These are phyloP conservation scores for Saccharomycopsis crataegensis DNA, from an alignment of 1,139 yeast genomes.

Conservation along the genomic window DNA sequence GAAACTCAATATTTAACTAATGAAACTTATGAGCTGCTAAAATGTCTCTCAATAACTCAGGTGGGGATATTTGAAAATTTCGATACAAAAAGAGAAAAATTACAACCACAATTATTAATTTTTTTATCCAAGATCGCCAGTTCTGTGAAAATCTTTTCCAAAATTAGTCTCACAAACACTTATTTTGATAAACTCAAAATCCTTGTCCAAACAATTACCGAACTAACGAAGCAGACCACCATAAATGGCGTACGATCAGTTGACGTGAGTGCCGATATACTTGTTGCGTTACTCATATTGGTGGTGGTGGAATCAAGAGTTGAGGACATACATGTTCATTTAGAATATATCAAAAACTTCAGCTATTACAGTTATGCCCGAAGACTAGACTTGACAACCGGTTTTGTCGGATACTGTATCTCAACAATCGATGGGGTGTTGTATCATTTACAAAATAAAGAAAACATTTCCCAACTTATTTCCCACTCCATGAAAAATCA, in stretches of 20 bases:
- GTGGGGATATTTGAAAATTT: conserved; percentile 47
- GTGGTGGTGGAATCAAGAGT: conserved; percentile 62
- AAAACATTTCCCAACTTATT: conserved; percentile 35
- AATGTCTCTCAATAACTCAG: conserved; percentile 61
- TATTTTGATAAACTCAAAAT: conserved; percentile 49
- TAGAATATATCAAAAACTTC: conserved; percentile 59
- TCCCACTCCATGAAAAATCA: conserved; percentile 41
- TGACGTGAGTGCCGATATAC: conserved; percentile 68
- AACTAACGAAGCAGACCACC: conserved; percentile 35
- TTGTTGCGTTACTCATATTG: conserved; percentile 65
- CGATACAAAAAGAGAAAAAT: conserved; percentile 26
- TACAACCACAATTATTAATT: not conserved
- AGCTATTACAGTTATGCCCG: conserved; percentile 26
- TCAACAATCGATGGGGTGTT: conserved; percentile 83
- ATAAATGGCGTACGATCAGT: conserved; percentile 23
- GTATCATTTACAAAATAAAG: conserved; percentile 42
- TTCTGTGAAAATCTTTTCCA: conserved; percentile 51
- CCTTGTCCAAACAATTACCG: conserved; percentile 46
- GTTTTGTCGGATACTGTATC: conserved; percentile 52
- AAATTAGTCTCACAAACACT: conserved; percentile 41
- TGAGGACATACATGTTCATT: conserved; percentile 52
- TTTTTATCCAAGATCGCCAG: conserved; percentile 41
- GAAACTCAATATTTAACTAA: conserved; percentile 28
- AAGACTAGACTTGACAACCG: conserved; percentile 33
- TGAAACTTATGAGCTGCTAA: conserved; percentile 36